These are phyloP conservation scores for Vitis riparia DNA, from an alignment of 164 flowering plant genomes.

Conservation along the genomic window DNA sequence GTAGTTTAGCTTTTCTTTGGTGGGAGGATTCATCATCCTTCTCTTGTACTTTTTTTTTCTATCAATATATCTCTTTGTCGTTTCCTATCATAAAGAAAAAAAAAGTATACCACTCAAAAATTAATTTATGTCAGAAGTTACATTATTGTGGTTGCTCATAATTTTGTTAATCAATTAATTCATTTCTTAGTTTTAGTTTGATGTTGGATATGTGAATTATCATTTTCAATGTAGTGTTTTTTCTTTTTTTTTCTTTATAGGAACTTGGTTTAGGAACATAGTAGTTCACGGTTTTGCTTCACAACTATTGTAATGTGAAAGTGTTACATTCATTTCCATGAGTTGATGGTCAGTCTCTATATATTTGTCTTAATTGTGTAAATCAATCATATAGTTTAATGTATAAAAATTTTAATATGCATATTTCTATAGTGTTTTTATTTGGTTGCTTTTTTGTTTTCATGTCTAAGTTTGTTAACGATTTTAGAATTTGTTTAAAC, in stretches of 20 bases:
- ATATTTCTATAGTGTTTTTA: background rate
- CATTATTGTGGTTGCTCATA: constrained; percentile 92
- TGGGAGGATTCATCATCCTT: too few relatives aligned
- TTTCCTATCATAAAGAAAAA: too few relatives aligned
- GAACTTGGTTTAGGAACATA: constrained; percentile 73
- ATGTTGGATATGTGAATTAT: background rate
- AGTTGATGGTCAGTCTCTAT: constrained; percentile 46
- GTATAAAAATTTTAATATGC: background rate
- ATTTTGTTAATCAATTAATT: constrained; percentile 82
- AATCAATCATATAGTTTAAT: constrained; percentile 60
- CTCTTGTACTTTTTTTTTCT: too few relatives aligned
- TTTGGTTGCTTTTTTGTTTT: background rate
- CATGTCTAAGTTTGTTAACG: too few relatives aligned
- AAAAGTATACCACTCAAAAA: too few relatives aligned
- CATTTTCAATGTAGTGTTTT: too few relatives aligned
- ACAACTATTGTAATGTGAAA: constrained; percentile 96
- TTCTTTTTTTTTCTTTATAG: background rate
- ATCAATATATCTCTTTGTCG: too few relatives aligned
- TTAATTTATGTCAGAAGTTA: too few relatives aligned
- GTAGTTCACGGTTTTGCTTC: constrained; percentile 83
- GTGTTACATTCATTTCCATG: constrained; percentile 82
- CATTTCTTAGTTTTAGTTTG: background rate
- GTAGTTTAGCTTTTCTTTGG: too few relatives aligned
- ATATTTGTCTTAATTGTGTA: constrained; percentile 40
- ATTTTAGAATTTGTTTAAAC: background rate